These are phyloP conservation scores for Leishmania guyanensis DNA, from an alignment of 208 protist genomes.

Conservation along the genomic window DNA sequence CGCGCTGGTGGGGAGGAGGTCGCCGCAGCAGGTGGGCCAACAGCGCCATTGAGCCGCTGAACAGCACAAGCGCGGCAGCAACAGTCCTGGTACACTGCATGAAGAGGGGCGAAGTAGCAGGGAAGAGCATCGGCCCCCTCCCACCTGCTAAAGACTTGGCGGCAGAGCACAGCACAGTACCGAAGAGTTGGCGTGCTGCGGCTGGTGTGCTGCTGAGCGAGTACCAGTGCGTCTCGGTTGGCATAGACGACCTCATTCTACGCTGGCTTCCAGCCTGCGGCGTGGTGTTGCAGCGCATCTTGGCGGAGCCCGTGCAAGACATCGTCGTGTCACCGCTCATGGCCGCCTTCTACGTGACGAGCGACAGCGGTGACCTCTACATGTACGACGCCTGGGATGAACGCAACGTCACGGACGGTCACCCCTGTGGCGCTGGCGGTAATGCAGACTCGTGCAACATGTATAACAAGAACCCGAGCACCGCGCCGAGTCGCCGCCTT, in stretches of 20 bases:
- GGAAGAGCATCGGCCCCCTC: neutral
- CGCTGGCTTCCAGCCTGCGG: conserved; percentile 72
- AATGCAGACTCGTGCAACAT: neutral
- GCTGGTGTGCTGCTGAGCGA: conserved; percentile 48
- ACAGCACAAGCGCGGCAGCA: conserved; percentile 22
- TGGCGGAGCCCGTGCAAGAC: conserved; percentile 48
- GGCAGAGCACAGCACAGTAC: neutral
- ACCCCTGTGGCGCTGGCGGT: neutral
- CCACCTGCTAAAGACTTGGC: neutral
- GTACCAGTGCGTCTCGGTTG: conserved; percentile 71
- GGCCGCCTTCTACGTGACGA: conserved; percentile 66
- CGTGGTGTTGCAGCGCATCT: conserved; percentile 61
- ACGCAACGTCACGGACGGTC: conserved; percentile 26
- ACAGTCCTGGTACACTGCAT: conserved; percentile 8
- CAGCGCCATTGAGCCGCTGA: conserved; percentile 23
- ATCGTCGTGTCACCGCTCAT: conserved; percentile 69
- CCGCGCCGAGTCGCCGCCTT: conserved; percentile 16
- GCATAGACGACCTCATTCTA: conserved; percentile 49
- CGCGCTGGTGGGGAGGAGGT: conserved; percentile 60
- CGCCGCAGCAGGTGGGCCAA: conserved; percentile 38
- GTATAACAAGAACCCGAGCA: conserved; percentile 6
- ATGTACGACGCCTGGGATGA: conserved; percentile 84
- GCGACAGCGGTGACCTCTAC: conserved; percentile 51
- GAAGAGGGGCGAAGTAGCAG: neutral
- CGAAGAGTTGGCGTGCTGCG: conserved; percentile 39